Percentiles rank a stretch among this genome's conserved stretches.
phyloP scores from a whole-genome alignment of 495 filamentous ascomycete species.

The Hyphodiscus hymeniophilus region DNA sequence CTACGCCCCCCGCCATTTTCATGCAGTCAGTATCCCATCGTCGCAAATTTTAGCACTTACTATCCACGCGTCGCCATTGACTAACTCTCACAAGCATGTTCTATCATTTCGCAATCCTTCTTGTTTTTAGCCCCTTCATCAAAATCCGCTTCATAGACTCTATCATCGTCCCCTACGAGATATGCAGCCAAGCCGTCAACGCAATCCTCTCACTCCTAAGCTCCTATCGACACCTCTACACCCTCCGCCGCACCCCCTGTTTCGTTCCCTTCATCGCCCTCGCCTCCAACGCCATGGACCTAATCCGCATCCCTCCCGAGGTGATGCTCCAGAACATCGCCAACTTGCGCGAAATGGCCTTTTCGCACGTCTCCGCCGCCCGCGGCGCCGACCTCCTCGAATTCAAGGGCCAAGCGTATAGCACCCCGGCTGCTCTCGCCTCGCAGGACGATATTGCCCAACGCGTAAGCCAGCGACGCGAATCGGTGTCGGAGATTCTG shows the following conservation, averaged over 20 bases:
- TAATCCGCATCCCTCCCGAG: too few species aligned
- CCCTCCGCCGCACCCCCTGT: conserved; percentile 40
- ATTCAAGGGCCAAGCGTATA: too few species aligned
- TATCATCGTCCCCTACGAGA: conserved; percentile 31
- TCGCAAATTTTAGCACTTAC: too few species aligned
- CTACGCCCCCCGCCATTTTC: background rate
- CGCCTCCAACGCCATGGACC: background rate
- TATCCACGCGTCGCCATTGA: background rate
- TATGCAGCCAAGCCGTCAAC: conserved; percentile 48
- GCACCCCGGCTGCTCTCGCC: too few species aligned
- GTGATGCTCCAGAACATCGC: too few species aligned
- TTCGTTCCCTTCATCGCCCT: background rate
- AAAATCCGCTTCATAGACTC: background rate
- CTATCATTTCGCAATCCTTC: background rate
- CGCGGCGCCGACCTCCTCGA: too few species aligned
- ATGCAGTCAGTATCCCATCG: background rate
- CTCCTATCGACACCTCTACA: conserved; percentile 47
- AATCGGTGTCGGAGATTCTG: too few species aligned
- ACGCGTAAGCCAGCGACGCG: too few species aligned
- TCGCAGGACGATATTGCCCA: too few species aligned
- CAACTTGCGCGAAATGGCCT: too few species aligned
- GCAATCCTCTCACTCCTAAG: conserved; percentile 45
- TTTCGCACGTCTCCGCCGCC: too few species aligned
- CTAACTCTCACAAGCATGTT: background rate
- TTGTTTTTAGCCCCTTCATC: background rate